phyloP scores from a whole-genome alignment of 2,329 filamentous ascomycete genomes.

The Scytalidium lignicola region DNA sequence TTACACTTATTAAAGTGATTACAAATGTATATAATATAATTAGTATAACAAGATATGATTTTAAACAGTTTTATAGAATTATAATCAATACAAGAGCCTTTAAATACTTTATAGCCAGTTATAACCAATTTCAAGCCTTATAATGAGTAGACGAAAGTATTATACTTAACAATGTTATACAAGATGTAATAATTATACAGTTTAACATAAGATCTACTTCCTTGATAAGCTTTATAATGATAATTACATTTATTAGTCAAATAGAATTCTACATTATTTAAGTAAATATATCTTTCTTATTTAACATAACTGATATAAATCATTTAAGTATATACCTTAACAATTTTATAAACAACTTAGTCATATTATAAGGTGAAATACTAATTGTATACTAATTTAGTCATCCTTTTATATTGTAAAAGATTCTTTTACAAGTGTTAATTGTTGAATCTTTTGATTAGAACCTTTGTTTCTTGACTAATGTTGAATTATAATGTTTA shows the following conservation, averaged over 20 bases:
- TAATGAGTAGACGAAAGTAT: constrained; percentile 1
- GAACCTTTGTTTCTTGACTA: not conserved
- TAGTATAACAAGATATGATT: not conserved
- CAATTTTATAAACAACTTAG: constrained; percentile 1
- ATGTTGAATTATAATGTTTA: not conserved
- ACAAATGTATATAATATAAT: not conserved
- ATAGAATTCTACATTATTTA: constrained; percentile 5
- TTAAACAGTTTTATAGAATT: not conserved
- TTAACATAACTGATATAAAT: constrained; percentile 4
- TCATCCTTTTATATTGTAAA: constrained; percentile 1
- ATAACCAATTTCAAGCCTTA: not conserved
- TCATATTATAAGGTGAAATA: not conserved
- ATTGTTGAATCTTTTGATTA: not conserved
- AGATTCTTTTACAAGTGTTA: not conserved
- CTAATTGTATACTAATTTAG: constrained; percentile 1
- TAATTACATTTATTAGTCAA: not conserved
- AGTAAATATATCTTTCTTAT: constrained; percentile 4
- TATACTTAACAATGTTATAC: not conserved
- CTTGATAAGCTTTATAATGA: not conserved
- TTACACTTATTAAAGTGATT: no score
- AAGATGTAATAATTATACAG: not conserved
- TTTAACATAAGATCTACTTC: constrained; percentile 3
- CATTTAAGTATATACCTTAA: constrained; percentile 4
- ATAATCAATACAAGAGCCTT: not conserved
- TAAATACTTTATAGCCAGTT: constrained; percentile 1